Percentiles rank a stretch among this genome's conserved stretches.
Conservation (phyloP, 1,284 basidiomycete genomes). For the Thecaphora thlaspeos region DNA sequence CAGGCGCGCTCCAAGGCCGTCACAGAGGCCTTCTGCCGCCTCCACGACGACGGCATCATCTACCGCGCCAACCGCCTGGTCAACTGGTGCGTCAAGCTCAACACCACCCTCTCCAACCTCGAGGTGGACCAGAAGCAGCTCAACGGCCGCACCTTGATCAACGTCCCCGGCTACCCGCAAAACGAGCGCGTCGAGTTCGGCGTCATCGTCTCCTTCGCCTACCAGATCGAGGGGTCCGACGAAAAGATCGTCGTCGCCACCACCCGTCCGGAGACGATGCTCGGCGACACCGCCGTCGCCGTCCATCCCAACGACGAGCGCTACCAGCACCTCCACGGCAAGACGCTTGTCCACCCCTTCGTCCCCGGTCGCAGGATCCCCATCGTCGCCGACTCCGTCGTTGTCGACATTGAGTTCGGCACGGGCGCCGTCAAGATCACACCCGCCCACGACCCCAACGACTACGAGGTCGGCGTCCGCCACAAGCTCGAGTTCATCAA, state of each 20-base stretch:
- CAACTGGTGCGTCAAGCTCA: constrained; percentile 96
- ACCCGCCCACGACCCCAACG: constrained; percentile 96
- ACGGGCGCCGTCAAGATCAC: constrained; percentile 99
- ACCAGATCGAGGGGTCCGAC: constrained; percentile 80
- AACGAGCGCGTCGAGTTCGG: constrained; percentile 98
- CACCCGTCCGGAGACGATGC: constrained; percentile 97
- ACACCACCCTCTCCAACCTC: constrained; percentile 93
- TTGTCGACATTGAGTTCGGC: constrained; percentile 93
- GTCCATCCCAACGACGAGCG: constrained; percentile 90
- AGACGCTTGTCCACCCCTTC: constrained; percentile 89
- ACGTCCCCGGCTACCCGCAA: constrained; percentile 86
- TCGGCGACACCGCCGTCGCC: constrained; percentile 95
- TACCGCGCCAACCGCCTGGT: constrained; percentile 97
- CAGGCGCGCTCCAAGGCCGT: constrained; percentile 71
- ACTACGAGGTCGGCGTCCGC: constrained; percentile 89
- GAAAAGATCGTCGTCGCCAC: constrained; percentile 93
- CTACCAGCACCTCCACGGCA: constrained; percentile 95
- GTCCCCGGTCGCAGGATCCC: constrained; percentile 75
- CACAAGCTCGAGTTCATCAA: constrained; percentile 92
- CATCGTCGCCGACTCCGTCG: constrained; percentile 80
- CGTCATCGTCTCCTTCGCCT: constrained; percentile 92
- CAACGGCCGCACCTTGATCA: constrained; percentile 81
- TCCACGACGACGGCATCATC: constrained; percentile 89
- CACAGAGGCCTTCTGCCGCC: constrained; percentile 81
- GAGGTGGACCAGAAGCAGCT: constrained; percentile 96